Base-by-base conservation (phyloP, 177 flowering plant genomes). In the Tripterygium wilfordii region DNA sequence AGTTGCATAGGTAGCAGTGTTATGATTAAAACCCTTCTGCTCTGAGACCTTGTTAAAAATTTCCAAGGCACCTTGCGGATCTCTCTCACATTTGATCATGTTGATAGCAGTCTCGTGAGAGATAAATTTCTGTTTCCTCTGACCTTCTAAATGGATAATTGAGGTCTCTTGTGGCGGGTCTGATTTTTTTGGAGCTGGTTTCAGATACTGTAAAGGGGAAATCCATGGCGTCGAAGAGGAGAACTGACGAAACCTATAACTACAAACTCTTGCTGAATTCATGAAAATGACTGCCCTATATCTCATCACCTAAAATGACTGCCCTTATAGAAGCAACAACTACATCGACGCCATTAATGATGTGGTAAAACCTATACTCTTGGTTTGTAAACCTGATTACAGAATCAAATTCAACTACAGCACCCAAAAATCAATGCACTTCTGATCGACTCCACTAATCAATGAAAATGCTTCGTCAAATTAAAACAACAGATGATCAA, bases 1-100 rank as follows among this genome's bases (percentile, higher is more conserved):
- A 6, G 60, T 54, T n/a, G 75, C 78, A 55, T 80, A 87, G 8
- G 96, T 87, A 19, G 72, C 62, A 55, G 73, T 74, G 54, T 85
- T 87, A 64, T 90, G 97, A 51, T 67, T 65, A 50, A 88, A 91
- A n/a, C 95, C 98, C 24, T 62, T 73, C 40, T 88, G 96, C 24
- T 65, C 48, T 1, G 84, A 49, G 1, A 56, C 92, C 64, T 19
- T 60, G 61, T 91, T 81, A 44, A 91, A 91, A 25, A 81, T 71
- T 19, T 85, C 80, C 17, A 91, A 46, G 14, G 95, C 96, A 27
- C 65, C 69, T 44, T 81, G 85, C 0, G 88, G 88, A 60, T 75
- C 76, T 57, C 56, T 71, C 66, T 81, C 88, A n/a, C 53, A 68
- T 51, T 69, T 79, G 60, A 91, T 91, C 64, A 79, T 35, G 42